Percentiles rank a stretch among this genome's conserved stretches.
Conservation (phyloP, 768 basidiomycete genomes). For the Kwoniella dejecticola region DNA sequence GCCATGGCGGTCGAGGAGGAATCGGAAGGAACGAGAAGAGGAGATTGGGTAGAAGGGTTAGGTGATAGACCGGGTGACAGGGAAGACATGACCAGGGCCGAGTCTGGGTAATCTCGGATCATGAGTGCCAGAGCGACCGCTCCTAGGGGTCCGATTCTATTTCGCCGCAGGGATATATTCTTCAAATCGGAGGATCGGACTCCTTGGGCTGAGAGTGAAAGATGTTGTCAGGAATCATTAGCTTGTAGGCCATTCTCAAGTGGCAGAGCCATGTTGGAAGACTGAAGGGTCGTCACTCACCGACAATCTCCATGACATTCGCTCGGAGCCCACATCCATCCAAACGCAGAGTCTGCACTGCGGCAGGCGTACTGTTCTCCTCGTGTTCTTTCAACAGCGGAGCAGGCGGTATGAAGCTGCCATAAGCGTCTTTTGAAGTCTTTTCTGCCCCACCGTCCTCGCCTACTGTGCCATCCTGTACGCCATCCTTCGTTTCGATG, state of each 20-base stretch:
- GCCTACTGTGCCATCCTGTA: background rate
- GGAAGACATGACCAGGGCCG: slow-evolving; percentile 57
- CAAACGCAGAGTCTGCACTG: slow-evolving; percentile 73
- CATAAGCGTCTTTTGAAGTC: slow-evolving; percentile 22
- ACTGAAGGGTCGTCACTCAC: slow-evolving; percentile 59
- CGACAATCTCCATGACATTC: slow-evolving; percentile 73
- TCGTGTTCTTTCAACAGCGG: slow-evolving; percentile 51
- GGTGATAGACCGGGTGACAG: slow-evolving; percentile 32
- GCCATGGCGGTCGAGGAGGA: too few relatives aligned
- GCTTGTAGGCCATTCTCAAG: background rate
- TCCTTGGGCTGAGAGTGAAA: slow-evolving; percentile 65
- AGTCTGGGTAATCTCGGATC: slow-evolving; percentile 93
- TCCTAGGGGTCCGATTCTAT: slow-evolving; percentile 78
- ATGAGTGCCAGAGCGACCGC: slow-evolving; percentile 91
- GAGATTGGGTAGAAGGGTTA: background rate
- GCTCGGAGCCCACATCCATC: slow-evolving; percentile 82
- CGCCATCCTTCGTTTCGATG: background rate
- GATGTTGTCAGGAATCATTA: too few relatives aligned
- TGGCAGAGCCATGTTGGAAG: background rate
- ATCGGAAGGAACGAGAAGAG: background rate
- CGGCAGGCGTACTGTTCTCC: slow-evolving; percentile 27
- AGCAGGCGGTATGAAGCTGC: slow-evolving; percentile 51
- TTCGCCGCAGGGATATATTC: slow-evolving; percentile 87
- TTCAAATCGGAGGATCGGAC: slow-evolving; percentile 79
- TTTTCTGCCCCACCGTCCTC: background rate